These are phyloP conservation scores for Chytriomyces sp. DNA, from an alignment of 192 early-diverging fungal species.

Conservation along the genomic window DNA sequence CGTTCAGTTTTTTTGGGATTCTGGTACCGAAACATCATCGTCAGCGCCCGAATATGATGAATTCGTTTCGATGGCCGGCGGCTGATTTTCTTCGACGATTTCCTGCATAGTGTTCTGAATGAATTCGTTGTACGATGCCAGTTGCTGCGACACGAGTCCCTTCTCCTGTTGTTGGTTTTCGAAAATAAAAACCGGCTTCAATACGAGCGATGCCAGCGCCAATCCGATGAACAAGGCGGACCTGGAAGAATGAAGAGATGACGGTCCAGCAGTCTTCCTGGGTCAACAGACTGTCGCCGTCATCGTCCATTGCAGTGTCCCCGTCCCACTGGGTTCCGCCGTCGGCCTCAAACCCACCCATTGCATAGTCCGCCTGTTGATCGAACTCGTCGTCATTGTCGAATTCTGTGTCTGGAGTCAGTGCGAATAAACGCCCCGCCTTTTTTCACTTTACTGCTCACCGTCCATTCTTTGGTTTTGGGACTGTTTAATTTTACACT, in stretches of 20 bases:
- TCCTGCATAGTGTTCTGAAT: slow-evolving; percentile 97
- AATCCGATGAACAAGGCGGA: no score
- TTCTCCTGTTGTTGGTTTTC: slow-evolving; percentile 70
- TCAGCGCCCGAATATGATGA: slow-evolving; percentile 67
- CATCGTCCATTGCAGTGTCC: slow-evolving; percentile 14
- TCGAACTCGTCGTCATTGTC: no score
- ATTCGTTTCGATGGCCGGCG: slow-evolving; percentile 79
- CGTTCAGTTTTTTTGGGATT: background rate
- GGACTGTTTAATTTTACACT: no score
- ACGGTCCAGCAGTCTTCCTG: slow-evolving; percentile 90
- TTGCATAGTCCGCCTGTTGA: no score
- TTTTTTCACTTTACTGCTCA: no score
- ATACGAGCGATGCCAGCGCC: no score
- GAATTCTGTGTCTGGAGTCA: no score
- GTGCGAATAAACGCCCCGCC: no score
- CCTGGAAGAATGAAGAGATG: slow-evolving; percentile 85
- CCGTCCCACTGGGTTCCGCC: no score
- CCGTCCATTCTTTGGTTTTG: no score
- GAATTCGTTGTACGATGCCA: slow-evolving; percentile 98
- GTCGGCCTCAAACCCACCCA: no score
- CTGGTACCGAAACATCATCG: slow-evolving; percentile 74
- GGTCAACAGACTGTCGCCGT: slow-evolving; percentile 40
- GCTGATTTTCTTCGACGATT: slow-evolving; percentile 89
- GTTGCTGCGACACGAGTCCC: slow-evolving; percentile 94
- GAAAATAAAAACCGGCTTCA: no score